Conservation (phyloP, 129 eudicot genomes). For the Deinandra increscens region DNA sequence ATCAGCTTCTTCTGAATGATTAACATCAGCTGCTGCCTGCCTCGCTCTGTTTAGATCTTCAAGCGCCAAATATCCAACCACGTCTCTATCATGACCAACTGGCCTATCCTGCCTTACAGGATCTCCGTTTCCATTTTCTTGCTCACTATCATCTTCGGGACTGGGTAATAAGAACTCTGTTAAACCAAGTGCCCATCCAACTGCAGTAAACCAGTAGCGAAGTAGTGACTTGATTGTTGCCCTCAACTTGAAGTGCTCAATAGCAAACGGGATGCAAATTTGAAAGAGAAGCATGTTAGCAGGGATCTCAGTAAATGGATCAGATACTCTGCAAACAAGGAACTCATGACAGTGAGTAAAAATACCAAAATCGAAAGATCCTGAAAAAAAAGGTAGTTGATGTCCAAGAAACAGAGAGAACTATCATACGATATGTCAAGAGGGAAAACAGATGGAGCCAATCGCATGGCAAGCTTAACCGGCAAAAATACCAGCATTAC, state of each 20-base stretch:
- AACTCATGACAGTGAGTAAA: not conserved
- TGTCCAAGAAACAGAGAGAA: conserved; percentile 10
- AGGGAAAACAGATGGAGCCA: conserved; percentile 80
- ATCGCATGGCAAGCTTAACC: conserved; percentile 87
- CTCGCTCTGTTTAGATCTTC: conserved; percentile 37
- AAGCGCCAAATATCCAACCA: conserved; percentile 16
- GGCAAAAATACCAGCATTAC: conserved; percentile 89
- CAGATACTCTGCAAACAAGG: conserved; percentile 68
- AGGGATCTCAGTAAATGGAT: conserved; percentile 92
- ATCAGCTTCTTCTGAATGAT: conserved; percentile 42
- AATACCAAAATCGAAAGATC: conserved; percentile 9
- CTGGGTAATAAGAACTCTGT: conserved; percentile 68
- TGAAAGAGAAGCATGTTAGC: conserved; percentile 93
- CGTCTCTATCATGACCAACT: conserved; percentile 26
- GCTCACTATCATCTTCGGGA: conserved; percentile 64
- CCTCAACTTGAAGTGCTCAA: conserved; percentile 85
- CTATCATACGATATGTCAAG: conserved; percentile 79
- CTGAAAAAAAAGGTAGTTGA: not conserved
- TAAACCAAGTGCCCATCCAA: conserved; percentile 88
- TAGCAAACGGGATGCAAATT: conserved; percentile 94
- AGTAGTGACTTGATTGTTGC: conserved; percentile 79
- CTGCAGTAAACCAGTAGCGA: conserved; percentile 80
- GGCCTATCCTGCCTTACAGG: conserved; percentile 58
- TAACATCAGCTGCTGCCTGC: conserved; percentile 12
- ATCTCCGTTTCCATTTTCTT: conserved; percentile 61